Evolutionary conservation across 2,329 filamentous ascomycete genomes (phyloP).

Genomic region (Xylaria polymorpha): DNA sequence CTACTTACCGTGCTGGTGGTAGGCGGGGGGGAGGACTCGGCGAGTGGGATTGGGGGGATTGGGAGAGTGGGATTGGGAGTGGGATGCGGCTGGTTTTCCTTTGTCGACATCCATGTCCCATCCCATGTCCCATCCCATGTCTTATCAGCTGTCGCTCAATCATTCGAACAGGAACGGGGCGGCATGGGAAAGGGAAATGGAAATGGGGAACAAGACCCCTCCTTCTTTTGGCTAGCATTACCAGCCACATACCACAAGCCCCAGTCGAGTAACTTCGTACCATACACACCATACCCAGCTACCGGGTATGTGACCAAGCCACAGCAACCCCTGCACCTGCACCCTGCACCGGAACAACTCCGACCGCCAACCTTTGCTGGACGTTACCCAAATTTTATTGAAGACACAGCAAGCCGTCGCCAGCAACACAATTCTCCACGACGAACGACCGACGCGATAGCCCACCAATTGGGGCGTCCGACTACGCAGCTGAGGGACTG

Average conservation of each 20-base stretch:
- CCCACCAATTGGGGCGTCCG: conserved; percentile 10
- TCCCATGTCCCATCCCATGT: no score
- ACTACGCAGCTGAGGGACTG: conserved; percentile 21
- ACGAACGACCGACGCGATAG: conserved; percentile 23
- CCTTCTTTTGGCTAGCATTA: not conserved
- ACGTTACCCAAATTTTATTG: conserved; percentile 27
- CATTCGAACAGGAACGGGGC: not conserved
- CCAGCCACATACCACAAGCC: conserved; percentile 8
- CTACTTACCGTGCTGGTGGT: not conserved
- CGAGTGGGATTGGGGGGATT: not conserved
- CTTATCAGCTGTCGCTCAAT: conserved; percentile 6
- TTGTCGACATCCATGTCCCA: no score
- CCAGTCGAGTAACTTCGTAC: not conserved
- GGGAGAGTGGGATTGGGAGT: not conserved
- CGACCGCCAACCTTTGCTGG: conserved; percentile 13
- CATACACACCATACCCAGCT: not conserved
- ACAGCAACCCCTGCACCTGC: conserved; percentile 26
- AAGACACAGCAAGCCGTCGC: conserved; percentile 6
- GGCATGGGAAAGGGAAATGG: no score
- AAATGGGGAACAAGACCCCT: not conserved
- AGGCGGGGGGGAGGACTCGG: not conserved
- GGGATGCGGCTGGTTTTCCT: not conserved
- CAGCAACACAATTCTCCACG: not conserved
- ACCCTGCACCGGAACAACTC: conserved; percentile 29
- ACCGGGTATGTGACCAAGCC: conserved; percentile 27